Evolutionary conservation across 345 rosid genomes (phyloP), one percentile per base, ranked within the genome.

Genomic region (Eucalyptus paniculata): DNA sequence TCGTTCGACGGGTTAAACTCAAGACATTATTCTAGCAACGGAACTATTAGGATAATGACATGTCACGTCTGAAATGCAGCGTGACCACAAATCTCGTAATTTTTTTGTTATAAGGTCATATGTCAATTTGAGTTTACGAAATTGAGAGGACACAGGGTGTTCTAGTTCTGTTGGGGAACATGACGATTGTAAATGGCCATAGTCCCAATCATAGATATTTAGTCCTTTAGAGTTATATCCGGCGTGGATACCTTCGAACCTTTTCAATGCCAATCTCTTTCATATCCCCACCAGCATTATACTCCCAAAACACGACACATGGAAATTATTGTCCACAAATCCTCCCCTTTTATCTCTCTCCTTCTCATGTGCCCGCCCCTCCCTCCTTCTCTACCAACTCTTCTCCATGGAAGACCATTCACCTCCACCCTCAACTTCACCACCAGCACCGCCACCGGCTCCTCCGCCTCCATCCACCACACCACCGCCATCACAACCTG

Each of bases 401-500:
- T 53, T 1, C 92, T 40, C 93, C 92, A 94, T 94, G 89, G 96
- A 93, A 92, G 89, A 90, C 62, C 87, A 80, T 42, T 90, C 92
- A 86, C 88, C 92, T 53, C 58, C 60, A 69, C 89, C 90, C 15
- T 44, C 92, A 56, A 86, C 58, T n/a, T 49, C 91, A 50, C 86
- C 92, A 9, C 90, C 89, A n/a, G 90, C 88, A 21, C 90, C 92
- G 51, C 89, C 92, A 14, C 87, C 93, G 3, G 44, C 94, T 24
- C 91, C 90, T 42, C 92, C 89, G 24, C 91, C 91, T 23, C 87
- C 72, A 37, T 91, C 92, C 87, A 90, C 95, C 47, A 11, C 92
- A 6, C 91, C 89, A 24, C 90, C 90, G 15, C 90, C 92, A 56
- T 88, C 92, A 14, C 87, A 93, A 13, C 83, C 94, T 24, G 90